phyloP scores from a whole-genome alignment of 1,284 basidiomycete species.

The Phenoliferia sp. region DNA sequence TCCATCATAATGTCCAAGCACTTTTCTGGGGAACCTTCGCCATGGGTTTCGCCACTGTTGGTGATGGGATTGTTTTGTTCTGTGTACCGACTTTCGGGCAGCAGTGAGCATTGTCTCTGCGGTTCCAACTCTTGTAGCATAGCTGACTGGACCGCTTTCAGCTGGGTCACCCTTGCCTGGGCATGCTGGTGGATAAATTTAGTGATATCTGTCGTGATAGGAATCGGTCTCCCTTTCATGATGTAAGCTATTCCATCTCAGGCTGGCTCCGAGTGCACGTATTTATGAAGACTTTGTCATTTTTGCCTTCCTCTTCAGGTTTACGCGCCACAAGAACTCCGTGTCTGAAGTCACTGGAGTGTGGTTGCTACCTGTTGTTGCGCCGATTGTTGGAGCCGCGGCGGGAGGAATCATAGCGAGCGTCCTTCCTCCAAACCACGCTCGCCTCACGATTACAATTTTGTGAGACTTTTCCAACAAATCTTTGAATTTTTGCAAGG shows the following conservation, averaged over 20 bases:
- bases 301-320: too few species aligned
- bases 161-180: neutral
- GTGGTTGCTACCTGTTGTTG: neutral
- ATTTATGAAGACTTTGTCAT: too few species aligned
- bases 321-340: neutral
- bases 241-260: neutral
- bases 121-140: neutral
- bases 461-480: neutral
- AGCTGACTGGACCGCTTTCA: neutral
- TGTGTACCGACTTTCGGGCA: neutral
- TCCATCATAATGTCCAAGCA: neutral
- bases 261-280: too few species aligned
- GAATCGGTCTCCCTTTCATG: neutral
- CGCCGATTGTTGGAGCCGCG: neutral
- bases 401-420: neutral
- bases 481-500: neutral
- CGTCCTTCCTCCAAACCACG: neutral
- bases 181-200: neutral
- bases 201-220: neutral
- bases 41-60: neutral
- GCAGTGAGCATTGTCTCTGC: neutral
- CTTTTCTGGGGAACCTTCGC: neutral
- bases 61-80: neutral
- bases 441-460: neutral
- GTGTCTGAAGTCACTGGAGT: neutral